Evolutionary conservation across 1,284 basidiomycete genomes (phyloP), one percentile per base, ranked within the genome.

Genomic region (Schizopora paradoxa): DNA sequence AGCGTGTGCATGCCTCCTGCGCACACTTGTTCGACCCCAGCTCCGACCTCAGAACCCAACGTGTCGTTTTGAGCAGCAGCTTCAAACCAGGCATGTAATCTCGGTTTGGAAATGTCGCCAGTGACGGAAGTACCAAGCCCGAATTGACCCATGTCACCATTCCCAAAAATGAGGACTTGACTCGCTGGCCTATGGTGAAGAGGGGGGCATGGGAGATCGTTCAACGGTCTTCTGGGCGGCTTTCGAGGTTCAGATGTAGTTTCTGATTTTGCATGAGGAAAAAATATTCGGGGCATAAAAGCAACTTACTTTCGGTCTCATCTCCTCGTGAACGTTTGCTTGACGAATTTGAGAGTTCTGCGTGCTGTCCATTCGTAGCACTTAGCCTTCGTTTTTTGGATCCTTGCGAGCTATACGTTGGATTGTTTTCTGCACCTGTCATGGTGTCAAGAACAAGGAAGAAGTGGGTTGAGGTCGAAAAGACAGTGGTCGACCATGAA

Each of bases 1-100:
- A 76, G 61, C 13, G 67, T 69, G 59, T 77, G 74, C 72, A 77
- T 73, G 2, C 73, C 74, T 8, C 72, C 73, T 28, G 65, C 66
- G 26, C 62, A 62, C 23, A 73, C 57, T 23, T 62, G 58, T 50
- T 72, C 72, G 14, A 74, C 58, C 1, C 72, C 73, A 3, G 58
- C 58, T 4, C 65, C 61, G n/a, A 22, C 6, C 28, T 61, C 58
- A 19, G 55, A 57, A 10, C 60, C 60, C n/a, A 66, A 54, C 27
- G 61, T 62, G 22, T 64, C 64, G 36, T 62, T 61, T n/a, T 57
- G 39, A 6, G 64, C 62, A 6, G 65, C 55, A 23, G 56, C 57
- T 51, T 66, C 64, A 51, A 66, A 69, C 64, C 64, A 68, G 10
- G 57, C 54, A 52, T 74, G 70, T 22, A 70, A 50, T 45, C 65